Percentiles rank a stretch among this genome's conserved stretches.
Conservation (phyloP, 352 stramenopile species). For the Phytophthora nicotianae region DNA sequence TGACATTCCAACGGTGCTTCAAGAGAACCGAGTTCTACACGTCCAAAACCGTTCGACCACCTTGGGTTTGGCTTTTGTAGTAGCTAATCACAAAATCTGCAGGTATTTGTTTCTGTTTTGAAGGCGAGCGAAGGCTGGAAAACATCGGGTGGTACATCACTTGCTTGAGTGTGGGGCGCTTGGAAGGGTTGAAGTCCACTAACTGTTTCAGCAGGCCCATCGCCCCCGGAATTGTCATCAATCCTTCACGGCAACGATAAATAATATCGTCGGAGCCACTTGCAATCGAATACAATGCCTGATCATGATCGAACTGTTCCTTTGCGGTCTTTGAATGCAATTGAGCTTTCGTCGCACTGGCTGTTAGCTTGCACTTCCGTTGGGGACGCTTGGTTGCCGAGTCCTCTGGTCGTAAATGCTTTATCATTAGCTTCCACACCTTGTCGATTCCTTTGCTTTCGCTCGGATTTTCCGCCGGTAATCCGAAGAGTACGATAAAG, state of each 20-base stretch:
- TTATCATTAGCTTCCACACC: slow-evolving; percentile 67
- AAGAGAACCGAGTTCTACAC: slow-evolving; percentile 36
- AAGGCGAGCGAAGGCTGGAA: slow-evolving; percentile 34
- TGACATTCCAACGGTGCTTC: not conserved
- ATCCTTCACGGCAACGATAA: slow-evolving; percentile 49
- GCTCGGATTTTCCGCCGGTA: slow-evolving; percentile 71
- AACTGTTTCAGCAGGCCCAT: slow-evolving; percentile 56
- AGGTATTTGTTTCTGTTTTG: slow-evolving; percentile 2
- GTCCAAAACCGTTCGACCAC: slow-evolving; percentile 36
- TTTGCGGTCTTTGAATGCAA: slow-evolving; percentile 25
- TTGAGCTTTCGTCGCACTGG: slow-evolving; percentile 8
- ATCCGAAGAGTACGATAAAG: slow-evolving; percentile 95
- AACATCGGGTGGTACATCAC: slow-evolving; percentile 71
- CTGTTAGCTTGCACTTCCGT: slow-evolving; percentile 28
- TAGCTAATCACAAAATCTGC: slow-evolving; percentile 67
- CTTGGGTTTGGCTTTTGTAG: slow-evolving; percentile 37
- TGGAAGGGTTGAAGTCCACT: slow-evolving; percentile 63
- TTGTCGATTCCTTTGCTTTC: slow-evolving; percentile 41
- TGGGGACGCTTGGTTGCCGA: slow-evolving; percentile 17
- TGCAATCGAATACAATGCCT: slow-evolving; percentile 53
- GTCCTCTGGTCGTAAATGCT: slow-evolving; percentile 62
- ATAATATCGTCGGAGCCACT: slow-evolving; percentile 57
- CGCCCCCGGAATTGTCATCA: slow-evolving; percentile 50
- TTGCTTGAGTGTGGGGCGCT: slow-evolving; percentile 71
- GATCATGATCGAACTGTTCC: slow-evolving; percentile 51